A percentile compares a stretch with the other conserved stretches of the same genome.
Evolutionary conservation across 2,329 filamentous ascomycete species (phyloP).

Genomic region (Cryphonectria japonica): DNA sequence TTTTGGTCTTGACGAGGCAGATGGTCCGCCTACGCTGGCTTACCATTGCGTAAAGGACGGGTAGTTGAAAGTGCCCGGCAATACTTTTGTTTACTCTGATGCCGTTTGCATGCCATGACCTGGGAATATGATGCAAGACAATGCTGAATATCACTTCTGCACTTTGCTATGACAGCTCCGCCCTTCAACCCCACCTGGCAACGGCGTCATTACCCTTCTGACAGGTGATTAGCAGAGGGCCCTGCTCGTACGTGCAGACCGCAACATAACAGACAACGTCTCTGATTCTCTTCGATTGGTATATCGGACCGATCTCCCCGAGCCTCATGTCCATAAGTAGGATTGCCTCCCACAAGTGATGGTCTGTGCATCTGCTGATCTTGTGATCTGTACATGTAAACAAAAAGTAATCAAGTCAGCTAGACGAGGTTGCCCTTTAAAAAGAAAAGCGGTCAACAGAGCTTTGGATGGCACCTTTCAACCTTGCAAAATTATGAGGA

Average conservation of each 20-base stretch:
- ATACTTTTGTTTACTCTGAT: too few relatives aligned
- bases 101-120: too few relatives aligned
- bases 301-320: neutral
- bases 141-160: too few relatives aligned
- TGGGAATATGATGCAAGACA: too few relatives aligned
- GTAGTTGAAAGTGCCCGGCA: too few relatives aligned
- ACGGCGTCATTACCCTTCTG: too few relatives aligned
- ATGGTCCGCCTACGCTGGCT: too few relatives aligned
- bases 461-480: neutral
- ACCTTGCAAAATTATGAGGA: neutral
- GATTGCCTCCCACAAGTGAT: neutral
- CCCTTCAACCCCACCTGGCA: too few relatives aligned
- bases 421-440: neutral
- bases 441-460: neutral
- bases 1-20: too few relatives aligned
- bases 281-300: neutral
- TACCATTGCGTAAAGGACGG: too few relatives aligned
- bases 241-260: neutral
- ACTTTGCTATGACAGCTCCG: too few relatives aligned
- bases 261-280: neutral
- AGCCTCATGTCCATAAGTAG: neutral
- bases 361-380: neutral
- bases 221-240: neutral
- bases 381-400: neutral
- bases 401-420: neutral